These are phyloP conservation scores for Suillus subalutaceus DNA, from an alignment of 768 basidiomycete genomes.

Conservation along the genomic window DNA sequence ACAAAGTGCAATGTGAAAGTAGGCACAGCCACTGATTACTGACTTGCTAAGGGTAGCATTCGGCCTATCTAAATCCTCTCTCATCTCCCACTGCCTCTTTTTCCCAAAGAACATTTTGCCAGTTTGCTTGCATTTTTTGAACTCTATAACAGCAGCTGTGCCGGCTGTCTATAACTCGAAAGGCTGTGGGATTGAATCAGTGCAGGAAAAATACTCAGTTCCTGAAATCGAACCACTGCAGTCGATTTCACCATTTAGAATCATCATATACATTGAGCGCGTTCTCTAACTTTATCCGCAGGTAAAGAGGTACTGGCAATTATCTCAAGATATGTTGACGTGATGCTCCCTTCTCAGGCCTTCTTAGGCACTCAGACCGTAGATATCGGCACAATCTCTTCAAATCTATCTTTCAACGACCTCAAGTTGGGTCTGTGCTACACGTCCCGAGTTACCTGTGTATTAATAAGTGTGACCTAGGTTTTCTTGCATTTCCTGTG, in stretches of 20 bases:
- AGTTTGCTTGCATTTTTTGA: constrained; percentile 4
- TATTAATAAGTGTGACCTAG: constrained; percentile 13
- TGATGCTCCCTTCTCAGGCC: constrained; percentile 10
- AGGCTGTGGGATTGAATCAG: constrained; percentile 2
- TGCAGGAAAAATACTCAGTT: neutral
- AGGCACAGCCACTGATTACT: constrained; percentile 29
- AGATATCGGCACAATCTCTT: constrained; percentile 5
- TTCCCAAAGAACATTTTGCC: neutral
- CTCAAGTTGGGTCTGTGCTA: constrained; percentile 9
- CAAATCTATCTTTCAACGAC: neutral
- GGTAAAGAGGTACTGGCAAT: neutral
- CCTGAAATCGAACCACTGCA: neutral
- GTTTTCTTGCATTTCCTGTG: constrained; percentile 18
- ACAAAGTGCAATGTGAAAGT: constrained; percentile 2
- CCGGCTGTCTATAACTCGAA: neutral
- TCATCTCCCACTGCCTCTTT: constrained; percentile 19
- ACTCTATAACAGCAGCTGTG: neutral
- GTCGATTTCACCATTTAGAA: neutral
- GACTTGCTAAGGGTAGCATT: constrained; percentile 10
- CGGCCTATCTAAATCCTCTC: constrained; percentile 19
- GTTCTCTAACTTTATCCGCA: neutral
- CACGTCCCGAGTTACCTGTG: constrained; percentile 20
- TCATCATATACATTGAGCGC: neutral
- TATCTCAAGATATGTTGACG: neutral
- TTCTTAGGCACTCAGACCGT: constrained; percentile 14